phyloP scores from a whole-genome alignment of 2,329 filamentous ascomycete genomes.

The Ophiostoma himal-ulmi region DNA sequence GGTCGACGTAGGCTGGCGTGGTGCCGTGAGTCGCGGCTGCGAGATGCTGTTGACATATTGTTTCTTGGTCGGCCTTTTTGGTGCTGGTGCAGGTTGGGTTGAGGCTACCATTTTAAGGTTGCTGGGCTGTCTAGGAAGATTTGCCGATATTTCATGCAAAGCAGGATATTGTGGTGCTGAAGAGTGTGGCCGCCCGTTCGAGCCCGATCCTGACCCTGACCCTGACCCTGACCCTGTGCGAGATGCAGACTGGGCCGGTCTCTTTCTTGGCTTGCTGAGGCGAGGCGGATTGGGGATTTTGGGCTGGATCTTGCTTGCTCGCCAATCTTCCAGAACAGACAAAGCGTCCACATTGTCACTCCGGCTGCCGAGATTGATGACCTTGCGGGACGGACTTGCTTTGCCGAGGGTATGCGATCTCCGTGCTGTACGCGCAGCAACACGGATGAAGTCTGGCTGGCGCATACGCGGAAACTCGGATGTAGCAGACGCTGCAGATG shows the following conservation, averaged over 20 bases:
- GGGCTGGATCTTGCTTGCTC: slow-evolving; percentile 45
- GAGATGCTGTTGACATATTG: slow-evolving; percentile 3
- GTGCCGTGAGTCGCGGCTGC: slow-evolving; percentile 20
- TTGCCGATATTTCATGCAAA: slow-evolving; percentile 20
- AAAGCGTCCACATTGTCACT: slow-evolving; percentile 54
- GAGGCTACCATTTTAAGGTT: not conserved
- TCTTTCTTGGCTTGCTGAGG: not conserved
- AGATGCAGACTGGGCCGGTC: not conserved
- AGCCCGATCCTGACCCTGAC: too few species aligned
- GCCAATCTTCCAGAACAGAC: slow-evolving; percentile 51
- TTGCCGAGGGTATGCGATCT: slow-evolving; percentile 45
- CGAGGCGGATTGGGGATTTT: slow-evolving; percentile 17
- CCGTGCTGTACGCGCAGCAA: slow-evolving; percentile 54
- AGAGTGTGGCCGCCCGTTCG: not conserved
- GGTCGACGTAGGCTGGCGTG: not conserved
- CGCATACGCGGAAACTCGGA: not conserved
- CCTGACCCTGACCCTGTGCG: not conserved
- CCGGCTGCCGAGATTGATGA: slow-evolving; percentile 56
- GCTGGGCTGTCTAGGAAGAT: slow-evolving; percentile 3
- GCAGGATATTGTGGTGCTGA: slow-evolving; percentile 1
- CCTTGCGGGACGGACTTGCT: slow-evolving; percentile 49
- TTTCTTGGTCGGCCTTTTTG: not conserved
- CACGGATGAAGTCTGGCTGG: slow-evolving; percentile 52
- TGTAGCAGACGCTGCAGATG: not conserved
- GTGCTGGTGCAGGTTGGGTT: not conserved